Conservation (phyloP, 345 rosid genomes). For the Gynandropsis gynandra region DNA sequence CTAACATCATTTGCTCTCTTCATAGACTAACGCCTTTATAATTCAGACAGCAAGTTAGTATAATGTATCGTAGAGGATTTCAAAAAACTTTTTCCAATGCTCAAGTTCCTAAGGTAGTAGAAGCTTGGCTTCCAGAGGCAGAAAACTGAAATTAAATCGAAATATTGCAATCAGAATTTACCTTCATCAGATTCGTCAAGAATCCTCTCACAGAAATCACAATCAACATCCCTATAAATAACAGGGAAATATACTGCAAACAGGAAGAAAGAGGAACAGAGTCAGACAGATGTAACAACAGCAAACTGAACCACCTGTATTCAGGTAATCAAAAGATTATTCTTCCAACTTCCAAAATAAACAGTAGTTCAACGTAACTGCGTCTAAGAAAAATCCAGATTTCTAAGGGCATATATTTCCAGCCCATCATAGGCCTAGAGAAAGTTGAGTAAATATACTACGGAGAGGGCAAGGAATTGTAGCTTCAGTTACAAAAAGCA, state of each 20-base stretch:
- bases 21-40: no score
- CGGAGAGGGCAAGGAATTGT: conserved; percentile 2
- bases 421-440: conserved; percentile 7
- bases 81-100: no score
- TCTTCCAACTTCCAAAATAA: conserved; percentile 1
- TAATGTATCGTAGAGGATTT: no score
- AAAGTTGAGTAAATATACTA: not conserved
- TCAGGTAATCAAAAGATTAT: not conserved
- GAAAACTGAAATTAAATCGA: not conserved
- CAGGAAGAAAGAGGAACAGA: conserved; percentile 13
- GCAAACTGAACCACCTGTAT: not conserved
- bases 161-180: conserved; percentile 23
- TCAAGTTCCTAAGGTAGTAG: no score
- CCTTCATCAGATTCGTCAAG: conserved; percentile 91
- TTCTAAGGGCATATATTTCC: conserved; percentile 7
- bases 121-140: not conserved
- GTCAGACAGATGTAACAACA: conserved; percentile 11
- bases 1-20: no score
- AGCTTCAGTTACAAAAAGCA: conserved; percentile 1
- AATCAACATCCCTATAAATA: conserved; percentile 89
- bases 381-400: not conserved
- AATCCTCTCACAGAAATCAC: conserved; percentile 91
- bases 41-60: no score
- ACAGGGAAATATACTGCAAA: conserved; percentile 78
- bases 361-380: not conserved